Conservation (phyloP, 139 green algal species). For the Chlorella sp. region DNA sequence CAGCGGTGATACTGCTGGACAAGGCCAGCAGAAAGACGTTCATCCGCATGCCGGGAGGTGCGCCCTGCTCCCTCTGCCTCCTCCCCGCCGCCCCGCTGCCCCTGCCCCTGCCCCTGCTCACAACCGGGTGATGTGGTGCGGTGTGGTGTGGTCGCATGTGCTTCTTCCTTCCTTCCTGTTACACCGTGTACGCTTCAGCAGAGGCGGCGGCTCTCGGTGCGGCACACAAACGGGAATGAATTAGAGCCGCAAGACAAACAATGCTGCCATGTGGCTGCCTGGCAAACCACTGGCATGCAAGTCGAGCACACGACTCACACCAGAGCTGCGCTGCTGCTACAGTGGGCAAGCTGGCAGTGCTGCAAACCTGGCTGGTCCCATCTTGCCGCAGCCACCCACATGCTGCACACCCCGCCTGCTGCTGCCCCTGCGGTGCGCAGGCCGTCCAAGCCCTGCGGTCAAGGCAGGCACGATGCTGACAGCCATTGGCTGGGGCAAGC, state of each 20-base stretch:
- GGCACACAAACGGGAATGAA: too few relatives aligned
- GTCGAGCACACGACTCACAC: too few relatives aligned
- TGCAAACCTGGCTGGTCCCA: too few relatives aligned
- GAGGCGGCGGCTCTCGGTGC: too few relatives aligned
- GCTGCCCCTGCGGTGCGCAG: neutral
- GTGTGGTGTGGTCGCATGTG: neutral
- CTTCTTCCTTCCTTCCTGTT: neutral
- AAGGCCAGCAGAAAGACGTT: neutral
- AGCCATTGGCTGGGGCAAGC: neutral
- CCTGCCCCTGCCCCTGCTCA: too few relatives aligned
- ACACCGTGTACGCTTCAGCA: neutral
- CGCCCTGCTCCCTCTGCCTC: neutral
- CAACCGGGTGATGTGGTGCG: neutral
- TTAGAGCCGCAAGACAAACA: neutral
- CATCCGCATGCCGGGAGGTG: neutral
- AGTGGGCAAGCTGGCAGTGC: too few relatives aligned
- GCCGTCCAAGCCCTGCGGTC: neutral
- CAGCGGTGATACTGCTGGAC: constrained; percentile 11
- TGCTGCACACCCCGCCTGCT: neutral
- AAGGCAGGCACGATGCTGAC: neutral
- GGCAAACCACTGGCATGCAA: too few relatives aligned
- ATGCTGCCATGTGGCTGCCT: too few relatives aligned
- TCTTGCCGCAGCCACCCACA: too few relatives aligned
- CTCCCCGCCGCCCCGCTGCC: too few relatives aligned
- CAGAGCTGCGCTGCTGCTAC: too few relatives aligned